Base-by-base conservation (phyloP, 371 early-diverging fungal genomes). In the Lichtheimia hyalospora region DNA sequence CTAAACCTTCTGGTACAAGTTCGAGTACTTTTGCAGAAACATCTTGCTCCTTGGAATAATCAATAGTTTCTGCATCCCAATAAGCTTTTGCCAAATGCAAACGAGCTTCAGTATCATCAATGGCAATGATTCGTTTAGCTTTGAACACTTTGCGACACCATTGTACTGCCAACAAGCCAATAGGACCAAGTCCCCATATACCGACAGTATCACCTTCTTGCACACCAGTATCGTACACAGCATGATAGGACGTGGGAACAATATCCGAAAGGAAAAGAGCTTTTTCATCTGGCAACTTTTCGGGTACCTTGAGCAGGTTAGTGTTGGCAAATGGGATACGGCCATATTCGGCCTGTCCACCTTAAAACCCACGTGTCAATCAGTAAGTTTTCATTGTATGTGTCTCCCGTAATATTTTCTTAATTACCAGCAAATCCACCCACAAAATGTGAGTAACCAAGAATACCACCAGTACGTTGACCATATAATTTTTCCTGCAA, bases 161-260 rank as follows among this genome's bases (percentile, higher is more conserved):
- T 59, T 79, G 75, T 21, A 73, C 70, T 24, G 64, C 74, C 39
- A 41, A 57, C 49, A 87, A 67, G 46, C 89, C 88, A 62, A 87
- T 78, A 52, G 88, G 86, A 8, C 87, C 88, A 14, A 73, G 42
- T 13, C 88, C 88, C 83, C 83, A 84, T 15, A 87, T 74, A 25
- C 73, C 84, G 52, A 86, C 69, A 0, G 67, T 68, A 10, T 85
- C 81, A 34, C 79, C 81, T 60, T 75, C 69, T 49, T 69, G 27
- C 18, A 78, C 74, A 18, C 64, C 77, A 7, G 75, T 60, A 25
- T 73, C 69, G 53, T 67, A 71, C 7, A 74, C 69, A 54, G 82
- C 79, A 67, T 89, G 85, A 59, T 74, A 86, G 3, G 82, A 63
- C 3, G 88, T 89, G 46, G 79, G 74, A n/a, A 85, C 69, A 52